Evolutionary conservation across 2,329 filamentous ascomycete species (phyloP).

Genomic region (Fusarium sp.): DNA sequence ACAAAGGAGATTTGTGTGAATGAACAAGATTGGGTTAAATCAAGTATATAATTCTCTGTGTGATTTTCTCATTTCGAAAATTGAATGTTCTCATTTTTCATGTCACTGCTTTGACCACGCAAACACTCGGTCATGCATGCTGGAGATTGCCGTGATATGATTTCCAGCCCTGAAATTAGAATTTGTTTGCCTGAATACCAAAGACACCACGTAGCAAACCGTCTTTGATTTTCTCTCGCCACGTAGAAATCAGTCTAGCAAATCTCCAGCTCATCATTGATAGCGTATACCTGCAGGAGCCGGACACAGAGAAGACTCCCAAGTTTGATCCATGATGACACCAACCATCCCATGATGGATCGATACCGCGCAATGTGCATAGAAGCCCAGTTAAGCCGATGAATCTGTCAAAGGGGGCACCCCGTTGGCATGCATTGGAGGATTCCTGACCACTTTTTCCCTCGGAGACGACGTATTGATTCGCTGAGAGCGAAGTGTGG

Average conservation of each 20-base stretch:
- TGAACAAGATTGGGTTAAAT: too few relatives aligned
- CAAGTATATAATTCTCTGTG: neutral
- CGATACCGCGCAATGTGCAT: constrained; percentile 14
- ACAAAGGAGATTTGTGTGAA: neutral
- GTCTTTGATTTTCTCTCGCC: constrained; percentile 32
- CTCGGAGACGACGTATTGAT: constrained; percentile 10
- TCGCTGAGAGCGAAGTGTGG: constrained; percentile 27
- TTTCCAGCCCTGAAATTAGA: neutral
- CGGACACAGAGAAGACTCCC: neutral
- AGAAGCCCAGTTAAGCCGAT: neutral
- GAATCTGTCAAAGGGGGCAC: constrained; percentile 21
- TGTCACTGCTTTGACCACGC: neutral
- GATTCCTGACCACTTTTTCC: constrained; percentile 16
- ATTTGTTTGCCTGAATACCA: neutral
- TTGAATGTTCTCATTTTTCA: neutral
- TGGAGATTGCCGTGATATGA: neutral
- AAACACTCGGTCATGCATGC: neutral
- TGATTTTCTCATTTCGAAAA: neutral
- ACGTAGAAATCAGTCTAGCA: neutral
- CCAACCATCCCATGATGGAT: constrained; percentile 30
- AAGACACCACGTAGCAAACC: neutral
- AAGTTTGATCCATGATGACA: constrained; percentile 30
- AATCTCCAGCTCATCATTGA: neutral
- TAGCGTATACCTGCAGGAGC: neutral
- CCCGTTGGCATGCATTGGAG: constrained; percentile 21